Percentiles rank a stretch among this genome's conserved stretches.
phyloP scores from a whole-genome alignment of 2,329 filamentous ascomycete genomes.

The Fusarium marasasianum region DNA sequence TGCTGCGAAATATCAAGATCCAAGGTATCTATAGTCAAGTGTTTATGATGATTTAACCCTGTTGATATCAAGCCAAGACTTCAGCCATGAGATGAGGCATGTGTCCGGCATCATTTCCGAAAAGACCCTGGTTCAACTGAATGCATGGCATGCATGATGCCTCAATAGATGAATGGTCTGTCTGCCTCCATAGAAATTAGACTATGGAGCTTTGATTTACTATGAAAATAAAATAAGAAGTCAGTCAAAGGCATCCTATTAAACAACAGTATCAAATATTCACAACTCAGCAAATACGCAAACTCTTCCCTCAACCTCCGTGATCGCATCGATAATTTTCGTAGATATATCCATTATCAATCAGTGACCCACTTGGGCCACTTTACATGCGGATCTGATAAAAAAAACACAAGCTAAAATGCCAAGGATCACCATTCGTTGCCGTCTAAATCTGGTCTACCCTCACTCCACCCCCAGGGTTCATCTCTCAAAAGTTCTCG shows the following conservation, averaged over 20 bases:
- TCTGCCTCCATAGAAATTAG: not conserved
- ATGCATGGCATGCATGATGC: not conserved
- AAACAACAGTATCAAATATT: not conserved
- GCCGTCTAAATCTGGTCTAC: conserved; percentile 10
- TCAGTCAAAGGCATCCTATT: not conserved
- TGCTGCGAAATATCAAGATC: not conserved
- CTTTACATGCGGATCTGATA: conserved; percentile 32
- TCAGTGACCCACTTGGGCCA: conserved; percentile 20
- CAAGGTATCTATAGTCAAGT: not conserved
- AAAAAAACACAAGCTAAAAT: conserved; percentile 29
- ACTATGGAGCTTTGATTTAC: not conserved
- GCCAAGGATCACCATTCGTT: conserved; percentile 33
- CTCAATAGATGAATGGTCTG: not conserved
- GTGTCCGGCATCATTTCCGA: conserved; percentile 11
- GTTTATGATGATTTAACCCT: not conserved
- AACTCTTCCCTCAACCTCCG: conserved; percentile 7
- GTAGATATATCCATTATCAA: conserved; percentile 34
- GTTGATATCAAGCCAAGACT: conserved; percentile 5
- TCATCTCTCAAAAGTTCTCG: conserved; percentile 14
- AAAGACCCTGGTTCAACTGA: conserved; percentile 5
- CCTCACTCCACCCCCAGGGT: conserved; percentile 27
- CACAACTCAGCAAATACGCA: not conserved
- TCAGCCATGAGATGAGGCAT: conserved; percentile 5
- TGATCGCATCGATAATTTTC: conserved; percentile 11
- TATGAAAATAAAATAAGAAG: not conserved